Conservation (phyloP, 106 monocot species). For the Dendrobium huoshanense region DNA sequence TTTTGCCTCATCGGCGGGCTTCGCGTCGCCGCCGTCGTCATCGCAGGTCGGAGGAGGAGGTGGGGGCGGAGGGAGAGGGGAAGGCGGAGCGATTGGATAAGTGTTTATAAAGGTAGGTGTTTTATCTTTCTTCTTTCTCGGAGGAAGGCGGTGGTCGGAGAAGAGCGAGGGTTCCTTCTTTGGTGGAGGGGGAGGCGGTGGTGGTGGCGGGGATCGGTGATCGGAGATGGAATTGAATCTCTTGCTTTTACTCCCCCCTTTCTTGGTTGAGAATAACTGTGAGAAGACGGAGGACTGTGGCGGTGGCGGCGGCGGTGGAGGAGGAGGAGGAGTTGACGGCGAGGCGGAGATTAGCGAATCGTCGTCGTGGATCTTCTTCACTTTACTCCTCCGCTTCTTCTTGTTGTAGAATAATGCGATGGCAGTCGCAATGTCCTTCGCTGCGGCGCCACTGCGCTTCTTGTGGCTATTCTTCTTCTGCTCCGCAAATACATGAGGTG, state of each 20-base stretch:
- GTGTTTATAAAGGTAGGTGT: neutral
- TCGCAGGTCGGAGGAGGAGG: constrained; percentile 15
- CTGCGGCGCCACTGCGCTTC: constrained; percentile 35
- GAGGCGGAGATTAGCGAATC: neutral
- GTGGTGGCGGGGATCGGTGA: constrained; percentile 8
- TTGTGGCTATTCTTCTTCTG: constrained; percentile 19
- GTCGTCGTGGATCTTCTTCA: constrained; percentile 30
- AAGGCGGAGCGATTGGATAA: neutral
- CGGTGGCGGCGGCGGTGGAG: constrained; percentile 41
- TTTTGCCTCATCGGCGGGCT: neutral
- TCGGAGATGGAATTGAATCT: constrained; percentile 13
- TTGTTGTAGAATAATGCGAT: constrained; percentile 63
- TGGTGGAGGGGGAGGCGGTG: constrained; percentile 16
- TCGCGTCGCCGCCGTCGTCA: neutral
- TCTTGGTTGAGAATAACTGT: constrained; percentile 49
- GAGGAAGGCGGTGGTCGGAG: constrained; percentile 9
- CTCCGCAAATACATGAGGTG: neutral
- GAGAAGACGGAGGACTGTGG: constrained; percentile 19
- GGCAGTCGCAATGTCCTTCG: constrained; percentile 57
- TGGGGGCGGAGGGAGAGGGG: constrained; percentile 3
- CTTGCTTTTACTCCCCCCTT: constrained; percentile 38
- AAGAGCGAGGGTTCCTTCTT: neutral
- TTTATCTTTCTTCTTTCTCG: neutral
- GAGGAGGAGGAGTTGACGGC: constrained; percentile 19
- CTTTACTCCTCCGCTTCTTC: constrained; percentile 36